Evolutionary conservation across 345 rosid genomes (phyloP).

Genomic region (Pistacia atlantica): DNA sequence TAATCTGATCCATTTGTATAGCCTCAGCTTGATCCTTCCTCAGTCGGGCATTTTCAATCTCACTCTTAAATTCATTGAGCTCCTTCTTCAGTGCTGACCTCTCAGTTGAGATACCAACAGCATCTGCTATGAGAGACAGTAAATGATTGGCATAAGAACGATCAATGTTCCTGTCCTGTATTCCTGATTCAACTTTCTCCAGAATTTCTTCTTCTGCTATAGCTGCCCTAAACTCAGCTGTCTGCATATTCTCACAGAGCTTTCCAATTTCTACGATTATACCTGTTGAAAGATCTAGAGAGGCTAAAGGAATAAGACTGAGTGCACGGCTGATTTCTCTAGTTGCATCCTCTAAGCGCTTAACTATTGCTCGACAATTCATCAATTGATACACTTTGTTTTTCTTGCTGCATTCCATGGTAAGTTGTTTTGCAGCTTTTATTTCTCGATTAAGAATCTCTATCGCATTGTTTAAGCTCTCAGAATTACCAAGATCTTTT

Average conservation of each 20-base stretch:
- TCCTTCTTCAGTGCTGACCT: conserved; percentile 51
- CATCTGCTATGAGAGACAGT: conserved; percentile 56
- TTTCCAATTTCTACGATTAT: conserved; percentile 43
- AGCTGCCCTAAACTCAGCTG: conserved; percentile 60
- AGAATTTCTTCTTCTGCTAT: conserved; percentile 62
- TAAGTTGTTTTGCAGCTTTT: conserved; percentile 50
- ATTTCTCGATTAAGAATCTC: conserved; percentile 56
- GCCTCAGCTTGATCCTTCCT: conserved; percentile 70
- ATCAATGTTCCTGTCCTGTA: conserved; percentile 63
- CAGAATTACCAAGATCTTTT: conserved; percentile 36
- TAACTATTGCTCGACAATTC: conserved; percentile 51
- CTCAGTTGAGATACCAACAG: conserved; percentile 59
- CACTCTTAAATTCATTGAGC: conserved; percentile 63
- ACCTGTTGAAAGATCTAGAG: conserved; percentile 51
- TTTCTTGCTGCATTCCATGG: conserved; percentile 47
- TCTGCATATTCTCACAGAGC: conserved; percentile 49
- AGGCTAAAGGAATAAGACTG: conserved; percentile 57
- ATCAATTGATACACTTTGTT: conserved; percentile 66
- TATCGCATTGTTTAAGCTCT: conserved; percentile 46
- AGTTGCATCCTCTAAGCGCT: conserved; percentile 36
- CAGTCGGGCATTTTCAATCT: conserved; percentile 59
- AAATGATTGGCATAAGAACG: conserved; percentile 63
- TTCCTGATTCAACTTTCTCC: conserved; percentile 65
- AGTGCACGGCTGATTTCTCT: conserved; percentile 59
- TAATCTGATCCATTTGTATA: conserved; percentile 78